These are phyloP conservation scores for Phytophthora syringae DNA, from an alignment of 352 stramenopile species.

Conservation along the genomic window DNA sequence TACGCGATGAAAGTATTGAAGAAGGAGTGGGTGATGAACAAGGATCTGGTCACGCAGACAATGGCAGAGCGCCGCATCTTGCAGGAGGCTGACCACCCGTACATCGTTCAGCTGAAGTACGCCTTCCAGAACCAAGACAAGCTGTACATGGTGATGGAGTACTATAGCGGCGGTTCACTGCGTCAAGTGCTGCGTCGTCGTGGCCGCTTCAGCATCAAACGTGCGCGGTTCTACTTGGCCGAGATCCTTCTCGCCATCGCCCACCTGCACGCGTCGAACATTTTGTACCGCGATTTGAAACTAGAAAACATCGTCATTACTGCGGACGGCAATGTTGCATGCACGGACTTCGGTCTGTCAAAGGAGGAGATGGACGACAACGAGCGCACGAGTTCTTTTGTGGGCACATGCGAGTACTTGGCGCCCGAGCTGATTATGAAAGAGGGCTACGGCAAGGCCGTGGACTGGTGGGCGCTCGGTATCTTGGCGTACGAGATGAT, in stretches of 20 bases:
- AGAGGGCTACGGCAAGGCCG: constrained; percentile 70
- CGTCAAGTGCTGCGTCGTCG: constrained; percentile 70
- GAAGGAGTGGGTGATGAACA: constrained; percentile 86
- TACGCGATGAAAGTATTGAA: constrained; percentile 85
- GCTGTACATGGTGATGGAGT: constrained; percentile 87
- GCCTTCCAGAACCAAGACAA: constrained; percentile 85
- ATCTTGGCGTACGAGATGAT: constrained; percentile 83
- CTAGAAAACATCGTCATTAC: constrained; percentile 81
- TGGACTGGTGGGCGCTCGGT: constrained; percentile 82
- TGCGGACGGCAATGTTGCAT: constrained; percentile 72
- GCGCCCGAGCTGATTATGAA: constrained; percentile 78
- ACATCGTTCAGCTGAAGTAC: constrained; percentile 80
- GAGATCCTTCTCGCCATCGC: constrained; percentile 75
- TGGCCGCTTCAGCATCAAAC: constrained; percentile 76
- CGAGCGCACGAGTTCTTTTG: constrained; percentile 69
- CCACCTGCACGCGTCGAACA: constrained; percentile 66
- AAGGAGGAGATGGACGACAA: constrained; percentile 82
- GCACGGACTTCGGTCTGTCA: constrained; percentile 76
- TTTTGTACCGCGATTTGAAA: constrained; percentile 81
- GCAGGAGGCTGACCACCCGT: constrained; percentile 77
- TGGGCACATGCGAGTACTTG: constrained; percentile 80
- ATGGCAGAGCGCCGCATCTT: constrained; percentile 80
- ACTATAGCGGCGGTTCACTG: constrained; percentile 75
- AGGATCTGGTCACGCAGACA: constrained; percentile 78
- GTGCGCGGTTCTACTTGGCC: constrained; percentile 69